Base-by-base conservation (phyloP, 371 early-diverging fungal genomes). In the Sporodiniella umbellata region DNA sequence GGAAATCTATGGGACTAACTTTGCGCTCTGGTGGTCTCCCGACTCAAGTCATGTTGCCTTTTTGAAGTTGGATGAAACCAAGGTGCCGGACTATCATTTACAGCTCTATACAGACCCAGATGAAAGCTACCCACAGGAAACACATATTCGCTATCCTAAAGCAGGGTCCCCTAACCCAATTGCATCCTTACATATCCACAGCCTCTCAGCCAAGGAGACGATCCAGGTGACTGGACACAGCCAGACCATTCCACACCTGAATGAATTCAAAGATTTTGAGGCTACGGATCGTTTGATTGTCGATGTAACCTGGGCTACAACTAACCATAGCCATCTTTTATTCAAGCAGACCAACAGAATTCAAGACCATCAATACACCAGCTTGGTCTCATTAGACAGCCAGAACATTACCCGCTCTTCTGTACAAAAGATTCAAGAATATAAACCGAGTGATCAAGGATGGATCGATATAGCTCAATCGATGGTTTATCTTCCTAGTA, bases 11-110 rank as follows among this genome's bases (percentile, higher is more conserved):
- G n/a, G n/a, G n/a, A n/a, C 75, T 0, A 74, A 85, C 8, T 72
- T 70, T 19, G 86, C 93, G 7, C 62, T 90, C 21, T 94, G 93
- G 94, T 94, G 95, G 88, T 87, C 93, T 7, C 90, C 92, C 2
- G 90, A 90, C 48, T 87, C 85, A 4, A 73, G 70, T n/a, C 76
- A 79, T n/a, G 43, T 95, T 22, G 93, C 91, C 0, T 96, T 81
- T 64, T 56, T 96, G 46, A 84, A 87, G 21, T 80, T 93, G 46
- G 85, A 95, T 62, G 95, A 95, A 48, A 78, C 87, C 1, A 60
- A 64, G 2, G 95, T 96, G 0, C 90, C 90, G 15, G 85, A 85
- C 48, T 90, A 78, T 53, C 73, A 80, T 45, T 72, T 87, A 37
- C 83, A 88, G 43, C 51, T 88, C 45, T 92, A 81, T 60, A 74